Conservation (phyloP, 192 early-diverging fungal genomes). For the Coemansia sp. region DNA sequence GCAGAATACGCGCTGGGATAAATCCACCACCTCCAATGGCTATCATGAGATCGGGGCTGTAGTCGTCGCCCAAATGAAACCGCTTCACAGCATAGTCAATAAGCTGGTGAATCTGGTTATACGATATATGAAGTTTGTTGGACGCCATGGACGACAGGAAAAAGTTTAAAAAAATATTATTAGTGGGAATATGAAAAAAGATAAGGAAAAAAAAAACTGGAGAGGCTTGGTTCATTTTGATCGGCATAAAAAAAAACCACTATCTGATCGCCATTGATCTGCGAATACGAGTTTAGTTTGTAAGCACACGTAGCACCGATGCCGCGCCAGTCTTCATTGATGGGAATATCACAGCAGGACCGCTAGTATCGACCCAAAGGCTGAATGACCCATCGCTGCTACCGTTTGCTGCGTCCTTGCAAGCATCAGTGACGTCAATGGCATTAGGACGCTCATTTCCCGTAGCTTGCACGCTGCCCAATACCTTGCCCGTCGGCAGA, state of each 20-base stretch:
- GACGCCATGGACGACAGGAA: conserved; percentile 22
- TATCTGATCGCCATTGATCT: neutral
- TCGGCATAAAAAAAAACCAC: neutral
- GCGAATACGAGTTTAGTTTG: neutral
- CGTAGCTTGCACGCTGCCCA: conserved; percentile 11
- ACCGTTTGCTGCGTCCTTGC: conserved; percentile 4
- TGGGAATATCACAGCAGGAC: conserved; percentile 16
- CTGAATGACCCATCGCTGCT: conserved; percentile 8
- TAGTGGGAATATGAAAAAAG: neutral
- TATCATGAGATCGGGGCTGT: conserved; percentile 70
- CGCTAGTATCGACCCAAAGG: conserved; percentile 23
- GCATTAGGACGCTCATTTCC: conserved; percentile 8
- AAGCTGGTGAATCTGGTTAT: conserved; percentile 63
- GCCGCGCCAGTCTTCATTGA: conserved; percentile 25
- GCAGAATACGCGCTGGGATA: conserved; percentile 72
- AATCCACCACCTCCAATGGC: conserved; percentile 80
- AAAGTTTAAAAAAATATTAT: neutral
- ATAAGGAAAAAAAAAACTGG: conserved; percentile 6
- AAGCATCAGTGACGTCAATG: conserved; percentile 24
- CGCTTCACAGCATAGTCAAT: conserved; percentile 60
- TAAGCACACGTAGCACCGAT: conserved; percentile 13
- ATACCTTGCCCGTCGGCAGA: conserved; percentile 6
- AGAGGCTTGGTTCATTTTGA: neutral
- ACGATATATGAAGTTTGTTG: conserved; percentile 63
- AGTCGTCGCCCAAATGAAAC: conserved; percentile 61